Conservation (phyloP, 2,329 filamentous ascomycete species). For the Salinomyces thailandicus region DNA sequence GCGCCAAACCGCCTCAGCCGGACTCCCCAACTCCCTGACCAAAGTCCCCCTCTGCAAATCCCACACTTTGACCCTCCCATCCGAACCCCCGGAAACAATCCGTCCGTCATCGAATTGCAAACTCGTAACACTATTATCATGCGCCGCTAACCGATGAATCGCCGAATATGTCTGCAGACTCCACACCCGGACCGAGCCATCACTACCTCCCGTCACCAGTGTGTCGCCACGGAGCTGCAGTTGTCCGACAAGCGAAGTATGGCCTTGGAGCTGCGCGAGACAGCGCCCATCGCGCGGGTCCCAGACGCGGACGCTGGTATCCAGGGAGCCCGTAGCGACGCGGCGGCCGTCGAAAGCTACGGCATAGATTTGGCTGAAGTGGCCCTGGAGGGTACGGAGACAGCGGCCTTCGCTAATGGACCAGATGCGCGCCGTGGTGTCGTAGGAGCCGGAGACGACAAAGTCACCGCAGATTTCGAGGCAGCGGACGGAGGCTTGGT, state of each 20-base stretch:
- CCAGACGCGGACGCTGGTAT: slow-evolving; percentile 96
- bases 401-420: slow-evolving; percentile 93
- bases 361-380: slow-evolving; percentile 98
- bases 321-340: slow-evolving; percentile 88
- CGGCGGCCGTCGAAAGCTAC: slow-evolving; percentile 92
- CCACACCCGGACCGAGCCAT: slow-evolving; percentile 94
- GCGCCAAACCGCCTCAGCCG: slow-evolving; percentile 91
- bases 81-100: slow-evolving; percentile 90
- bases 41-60: slow-evolving; percentile 84
- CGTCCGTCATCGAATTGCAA: slow-evolving; percentile 93
- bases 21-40: slow-evolving; percentile 80
- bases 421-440: slow-evolving; percentile 95
- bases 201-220: slow-evolving; percentile 88
- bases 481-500: slow-evolving; percentile 91
- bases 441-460: slow-evolving; percentile 96
- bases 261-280: slow-evolving; percentile 85
- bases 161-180: slow-evolving; percentile 81
- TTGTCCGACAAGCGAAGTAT: slow-evolving; percentile 93
- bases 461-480: slow-evolving; percentile 93
- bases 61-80: slow-evolving; percentile 98
- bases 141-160: slow-evolving; percentile 87
- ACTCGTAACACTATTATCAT: slow-evolving; percentile 97
- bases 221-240: slow-evolving; percentile 92
- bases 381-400: slow-evolving; percentile 76
- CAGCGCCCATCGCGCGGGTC: slow-evolving; percentile 54